Evolutionary conservation across 2,329 filamentous ascomycete genomes (phyloP), one percentile per base, ranked within the genome.

Genomic region (Alternaria gansuensis): DNA sequence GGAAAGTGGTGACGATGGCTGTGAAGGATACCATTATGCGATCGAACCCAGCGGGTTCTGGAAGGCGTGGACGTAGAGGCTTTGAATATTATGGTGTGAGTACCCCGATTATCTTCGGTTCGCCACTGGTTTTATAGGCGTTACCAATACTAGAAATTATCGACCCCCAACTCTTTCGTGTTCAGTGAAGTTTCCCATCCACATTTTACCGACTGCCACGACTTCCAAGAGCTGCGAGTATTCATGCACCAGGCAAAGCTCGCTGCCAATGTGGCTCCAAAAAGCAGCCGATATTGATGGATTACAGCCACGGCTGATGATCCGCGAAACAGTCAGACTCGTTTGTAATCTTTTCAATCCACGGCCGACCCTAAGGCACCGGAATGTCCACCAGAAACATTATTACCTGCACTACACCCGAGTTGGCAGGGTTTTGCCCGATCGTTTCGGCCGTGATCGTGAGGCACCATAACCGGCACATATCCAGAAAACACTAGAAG

Each of bases 21-120:
- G 54, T 66, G 44, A 74, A 51, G 0, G 58, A 63, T 14, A 72
- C 64, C 69, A 74, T 75, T 10, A 23, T 48, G 56, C 6, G 2
- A 10, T 33, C n/a, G 10, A 33, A 33, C 24, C n/a, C 13, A 23
- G 39, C 4, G 17, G 17, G 17, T 17, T 17, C 17, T 17, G 17
- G 7, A 40, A 10, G 8, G 0, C n/a, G 9, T 29, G 4, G 1
- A 28, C 3, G 26, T 37, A 21, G 33, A n/a, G 24, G 7, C 6
- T 7, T 9, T 9, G 55, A 44, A n/a, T 48, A 36, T 7, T 6
- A 36, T 48, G 31, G 13, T 24, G 1, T 48, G 21, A 54, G 33
- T 31, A 39, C 26, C 23, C 4, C 23, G 5, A 45, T n/a, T 11
- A 34, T 17, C 44, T 44, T 17, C 10, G 34, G n/a, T 5, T 40